Evolutionary conservation across 2,329 filamentous ascomycete species (phyloP), one percentile per base, ranked within the genome.

Genomic region (Verticillium nubilum): DNA sequence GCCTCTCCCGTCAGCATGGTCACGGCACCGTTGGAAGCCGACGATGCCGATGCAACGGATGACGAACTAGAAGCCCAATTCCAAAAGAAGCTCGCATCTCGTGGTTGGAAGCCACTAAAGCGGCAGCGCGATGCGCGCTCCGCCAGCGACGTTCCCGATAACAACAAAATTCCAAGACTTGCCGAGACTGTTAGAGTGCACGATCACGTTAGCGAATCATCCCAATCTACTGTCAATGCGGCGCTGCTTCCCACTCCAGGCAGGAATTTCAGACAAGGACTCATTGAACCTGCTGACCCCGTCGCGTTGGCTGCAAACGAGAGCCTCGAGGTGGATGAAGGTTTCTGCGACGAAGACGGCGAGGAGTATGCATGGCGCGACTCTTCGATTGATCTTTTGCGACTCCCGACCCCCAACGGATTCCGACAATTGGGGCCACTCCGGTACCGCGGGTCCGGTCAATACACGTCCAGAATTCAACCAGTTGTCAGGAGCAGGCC

Each of bases 401-500:
- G 47, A 47, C 35, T 27, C 17, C 13, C 57, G 29, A 23, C 19
- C 1, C 13, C 56, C 12, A 54, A 42, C 13, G 23, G 27, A 12
- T 23, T 56, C 5, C 58, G 54, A 27, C 57, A 29, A 37, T 47
- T 47, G 17, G 60, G 58, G n/a, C 47, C 47, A 29, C 27, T 60
- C 28, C 42, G 58, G 7, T 63, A 58, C 54, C 59, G 60, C 37
- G 60, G 56, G 12, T 60, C 62, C 13, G 58, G 58, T 5, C 60
- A 63, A 55, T 57, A 58, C 13, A 58, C 60, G 7, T 56, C 58
- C 6, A 47, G 60, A 25, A 60, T 56, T 19, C 60, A 57, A 12
- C 62, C 60, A 7, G 60, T 63, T 31, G 60, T 63, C 19, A 60
- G 50, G 31, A 58, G 60, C 17, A 58, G 56, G 19, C 60, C 62